These are phyloP conservation scores for Penicillium canariense DNA, from an alignment of 495 filamentous ascomycete species.

Conservation along the genomic window DNA sequence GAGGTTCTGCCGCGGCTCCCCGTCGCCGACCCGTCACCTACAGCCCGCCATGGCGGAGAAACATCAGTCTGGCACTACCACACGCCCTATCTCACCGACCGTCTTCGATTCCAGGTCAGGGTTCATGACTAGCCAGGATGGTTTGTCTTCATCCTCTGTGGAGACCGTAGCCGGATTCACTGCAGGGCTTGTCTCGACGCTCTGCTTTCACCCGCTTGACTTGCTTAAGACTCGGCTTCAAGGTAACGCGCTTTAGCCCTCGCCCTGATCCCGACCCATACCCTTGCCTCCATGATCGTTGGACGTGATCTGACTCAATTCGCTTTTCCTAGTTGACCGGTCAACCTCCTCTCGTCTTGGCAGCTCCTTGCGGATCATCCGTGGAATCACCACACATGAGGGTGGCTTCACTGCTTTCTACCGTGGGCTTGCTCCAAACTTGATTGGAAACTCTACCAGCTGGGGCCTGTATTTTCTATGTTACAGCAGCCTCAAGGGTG, in stretches of 20 bases:
- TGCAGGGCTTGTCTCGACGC: conserved; percentile 80
- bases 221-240: conserved; percentile 95
- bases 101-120: background rate
- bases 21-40: background rate
- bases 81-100: background rate
- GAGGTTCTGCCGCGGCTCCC: background rate
- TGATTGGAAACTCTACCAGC: conserved; percentile 83
- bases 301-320: background rate
- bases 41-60: background rate
- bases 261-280: conserved; percentile 4
- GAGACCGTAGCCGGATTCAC: conserved; percentile 89
- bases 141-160: conserved; percentile 71
- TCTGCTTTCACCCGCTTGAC: conserved; percentile 73
- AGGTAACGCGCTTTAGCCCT: conserved; percentile 43
- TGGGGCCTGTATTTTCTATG: conserved; percentile 91
- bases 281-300: background rate
- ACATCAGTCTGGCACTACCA: background rate
- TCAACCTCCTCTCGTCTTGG: conserved; percentile 43
- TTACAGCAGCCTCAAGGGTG: conserved; percentile 59
- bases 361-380: conserved; percentile 54
- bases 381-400: conserved; percentile 54
- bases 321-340: conserved; percentile 39
- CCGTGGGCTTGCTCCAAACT: conserved; percentile 83
- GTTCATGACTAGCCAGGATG: conserved; percentile 50
- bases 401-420: conserved; percentile 70